A percentile compares a stretch with the other conserved stretches of the same genome.
These are phyloP conservation scores for Croton laevigatus DNA, from an alignment of 441 rosid genomes.

Conservation along the genomic window DNA sequence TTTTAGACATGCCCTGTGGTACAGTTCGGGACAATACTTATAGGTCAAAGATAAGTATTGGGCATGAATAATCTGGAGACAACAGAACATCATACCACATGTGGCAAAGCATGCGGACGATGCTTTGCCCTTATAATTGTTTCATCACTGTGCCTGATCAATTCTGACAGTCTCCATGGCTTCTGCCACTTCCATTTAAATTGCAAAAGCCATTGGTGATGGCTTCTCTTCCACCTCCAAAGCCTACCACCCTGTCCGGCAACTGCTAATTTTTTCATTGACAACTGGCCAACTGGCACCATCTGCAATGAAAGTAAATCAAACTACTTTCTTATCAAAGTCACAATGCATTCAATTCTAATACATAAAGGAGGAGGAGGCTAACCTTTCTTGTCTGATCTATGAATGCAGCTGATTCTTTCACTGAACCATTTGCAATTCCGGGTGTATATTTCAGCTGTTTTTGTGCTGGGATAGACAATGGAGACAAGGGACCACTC, in stretches of 20 bases:
- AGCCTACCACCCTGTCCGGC: conserved; percentile 77
- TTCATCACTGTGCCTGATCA: conserved; percentile 86
- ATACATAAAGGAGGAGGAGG: conserved; percentile 6
- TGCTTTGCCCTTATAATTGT: conserved; percentile 63
- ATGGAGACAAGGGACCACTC: conserved; percentile 60
- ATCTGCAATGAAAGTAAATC: conserved; percentile 48
- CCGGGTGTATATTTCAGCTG: conserved; percentile 92
- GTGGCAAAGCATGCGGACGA: conserved; percentile 49
- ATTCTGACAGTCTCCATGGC: conserved; percentile 97
- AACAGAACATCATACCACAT: conserved; percentile 28
- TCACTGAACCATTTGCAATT: conserved; percentile 63
- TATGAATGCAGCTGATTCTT: conserved; percentile 59
- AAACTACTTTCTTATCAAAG: conserved; percentile 17
- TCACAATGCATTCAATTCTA: conserved; percentile 12
- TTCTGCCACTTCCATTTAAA: conserved; percentile 99
- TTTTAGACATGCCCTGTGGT: conserved; percentile 28
- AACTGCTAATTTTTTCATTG: conserved; percentile 64
- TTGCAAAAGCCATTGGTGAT: conserved; percentile 93
- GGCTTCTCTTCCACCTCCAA: conserved; percentile 99
- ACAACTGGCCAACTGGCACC: conserved; percentile 77
- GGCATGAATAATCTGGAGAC: conserved; percentile 27
- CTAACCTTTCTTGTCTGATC: conserved; percentile 72
- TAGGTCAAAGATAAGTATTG: conserved; percentile 35
- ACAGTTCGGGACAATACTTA: conserved; percentile 31
- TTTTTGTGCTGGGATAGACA: conserved; percentile 84